Percentiles rank a stretch among this genome's conserved stretches.
Evolutionary conservation across 345 rosid species (phyloP).

Genomic region (Lumnitzera littorea): DNA sequence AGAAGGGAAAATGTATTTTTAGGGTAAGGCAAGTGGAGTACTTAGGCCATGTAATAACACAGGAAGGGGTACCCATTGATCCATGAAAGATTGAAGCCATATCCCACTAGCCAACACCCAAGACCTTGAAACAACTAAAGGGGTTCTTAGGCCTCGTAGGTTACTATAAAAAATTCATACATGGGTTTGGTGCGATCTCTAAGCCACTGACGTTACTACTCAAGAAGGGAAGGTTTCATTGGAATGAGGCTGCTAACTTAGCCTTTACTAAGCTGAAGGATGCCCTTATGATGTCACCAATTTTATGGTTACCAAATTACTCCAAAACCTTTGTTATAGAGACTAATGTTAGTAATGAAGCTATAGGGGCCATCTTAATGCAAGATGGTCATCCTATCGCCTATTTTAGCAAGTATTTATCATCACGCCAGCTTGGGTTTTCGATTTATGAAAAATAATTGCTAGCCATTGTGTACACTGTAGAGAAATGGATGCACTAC

Average conservation of each 20-base stretch:
- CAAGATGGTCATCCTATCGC: conserved; percentile 1
- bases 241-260: too few relatives aligned
- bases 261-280: too few relatives aligned
- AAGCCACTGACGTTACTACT: too few relatives aligned
- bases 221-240: too few relatives aligned
- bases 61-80: neutral
- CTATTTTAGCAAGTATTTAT: neutral
- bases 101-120: neutral
- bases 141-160: too few relatives aligned
- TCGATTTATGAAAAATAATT: conserved; percentile 7
- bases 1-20: neutral
- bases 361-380: neutral
- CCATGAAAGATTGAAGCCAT: neutral
- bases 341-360: too few relatives aligned
- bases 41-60: neutral
- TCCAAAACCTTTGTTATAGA: too few relatives aligned
- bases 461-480: conserved; percentile 1
- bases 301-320: too few relatives aligned
- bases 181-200: too few relatives aligned
- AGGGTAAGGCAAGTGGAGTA: neutral
- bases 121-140: too few relatives aligned
- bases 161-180: too few relatives aligned
- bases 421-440: neutral
- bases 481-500: conserved; percentile 4
- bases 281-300: too few relatives aligned